Conservation (phyloP, 2,329 filamentous ascomycete species). For the Reticulascus tulasneorum region DNA sequence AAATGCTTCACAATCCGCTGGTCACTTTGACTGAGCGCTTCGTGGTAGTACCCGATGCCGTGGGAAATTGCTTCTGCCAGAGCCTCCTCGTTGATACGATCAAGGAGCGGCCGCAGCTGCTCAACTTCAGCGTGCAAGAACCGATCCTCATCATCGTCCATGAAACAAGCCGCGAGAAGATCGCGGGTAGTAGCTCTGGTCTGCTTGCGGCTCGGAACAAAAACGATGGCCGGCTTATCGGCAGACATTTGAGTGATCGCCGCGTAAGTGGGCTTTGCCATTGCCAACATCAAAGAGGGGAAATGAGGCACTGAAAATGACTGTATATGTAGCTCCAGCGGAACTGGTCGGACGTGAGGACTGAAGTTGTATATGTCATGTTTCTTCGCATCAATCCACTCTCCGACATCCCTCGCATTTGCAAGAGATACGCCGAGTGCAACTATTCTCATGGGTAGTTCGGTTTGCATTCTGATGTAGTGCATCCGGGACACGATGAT, state of each 20-base stretch:
- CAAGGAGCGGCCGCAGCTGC: slow-evolving; percentile 77
- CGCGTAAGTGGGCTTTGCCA: slow-evolving; percentile 91
- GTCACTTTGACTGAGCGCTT: slow-evolving; percentile 82
- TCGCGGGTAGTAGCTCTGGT: slow-evolving; percentile 83
- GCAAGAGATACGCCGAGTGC: slow-evolving; percentile 88
- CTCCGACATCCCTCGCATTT: slow-evolving; percentile 89
- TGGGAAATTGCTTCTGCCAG: slow-evolving; percentile 87
- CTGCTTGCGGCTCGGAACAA: slow-evolving; percentile 92
- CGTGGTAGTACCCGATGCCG: slow-evolving; percentile 95
- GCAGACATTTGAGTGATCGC: slow-evolving; percentile 84
- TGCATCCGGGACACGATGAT: slow-evolving; percentile 97
- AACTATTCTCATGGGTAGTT: slow-evolving; percentile 79
- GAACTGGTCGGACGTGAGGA: slow-evolving; percentile 81
- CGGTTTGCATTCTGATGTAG: slow-evolving; percentile 85
- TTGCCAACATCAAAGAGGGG: slow-evolving; percentile 95
- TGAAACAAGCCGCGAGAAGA: slow-evolving; percentile 78
- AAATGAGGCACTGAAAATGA: slow-evolving; percentile 95
- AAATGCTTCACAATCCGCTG: slow-evolving; percentile 92
- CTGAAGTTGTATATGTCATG: slow-evolving; percentile 99
- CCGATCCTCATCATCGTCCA: slow-evolving; percentile 87
- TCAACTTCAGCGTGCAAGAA: slow-evolving; percentile 84
- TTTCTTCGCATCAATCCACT: slow-evolving; percentile 97
- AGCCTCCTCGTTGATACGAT: slow-evolving; percentile 78
- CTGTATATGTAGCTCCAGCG: slow-evolving; percentile 90
- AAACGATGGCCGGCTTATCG: slow-evolving; percentile 85